These are phyloP conservation scores for Ceratocystis alfenasii DNA, from an alignment of 2,329 filamentous ascomycete genomes.

Conservation along the genomic window DNA sequence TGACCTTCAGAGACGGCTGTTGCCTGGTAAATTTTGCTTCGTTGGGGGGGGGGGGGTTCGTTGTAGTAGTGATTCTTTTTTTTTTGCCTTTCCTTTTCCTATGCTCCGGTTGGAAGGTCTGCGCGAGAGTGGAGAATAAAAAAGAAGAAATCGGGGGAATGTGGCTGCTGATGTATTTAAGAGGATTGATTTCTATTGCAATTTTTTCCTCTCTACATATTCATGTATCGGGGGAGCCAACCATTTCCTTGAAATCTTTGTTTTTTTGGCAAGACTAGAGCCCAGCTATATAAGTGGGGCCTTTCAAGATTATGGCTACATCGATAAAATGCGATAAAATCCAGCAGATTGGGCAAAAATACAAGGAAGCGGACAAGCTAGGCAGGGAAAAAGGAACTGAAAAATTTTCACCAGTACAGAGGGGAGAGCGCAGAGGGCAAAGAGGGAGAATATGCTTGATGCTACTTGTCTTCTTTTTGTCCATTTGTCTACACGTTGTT, in stretches of 20 bases:
- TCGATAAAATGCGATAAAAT: constrained; percentile 14
- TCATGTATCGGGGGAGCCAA: not conserved
- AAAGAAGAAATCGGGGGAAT: constrained; percentile 19
- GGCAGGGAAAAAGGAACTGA: not conserved
- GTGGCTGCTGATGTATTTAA: constrained; percentile 19
- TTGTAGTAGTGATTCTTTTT: constrained; percentile 15
- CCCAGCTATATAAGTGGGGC: not conserved
- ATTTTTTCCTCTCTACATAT: not conserved
- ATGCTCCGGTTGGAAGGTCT: constrained; percentile 11
- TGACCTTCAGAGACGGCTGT: not conserved
- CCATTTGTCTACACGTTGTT: not conserved
- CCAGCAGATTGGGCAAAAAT: not conserved
- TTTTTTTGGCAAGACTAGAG: not conserved
- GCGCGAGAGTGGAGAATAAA: constrained; percentile 21
- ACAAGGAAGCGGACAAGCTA: not conserved
- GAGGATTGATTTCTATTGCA: constrained; percentile 6
- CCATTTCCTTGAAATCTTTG: constrained; percentile 4
- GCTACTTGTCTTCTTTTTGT: not conserved
- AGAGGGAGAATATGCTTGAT: not conserved
- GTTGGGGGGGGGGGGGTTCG: not conserved
- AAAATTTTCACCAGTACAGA: not conserved
- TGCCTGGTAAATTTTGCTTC: not conserved
- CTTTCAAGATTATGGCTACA: not conserved
- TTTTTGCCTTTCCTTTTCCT: not conserved
- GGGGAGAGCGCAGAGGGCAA: not conserved